phyloP scores from a whole-genome alignment of 2,329 filamentous ascomycete species.

The Metarhizium robertsii region DNA sequence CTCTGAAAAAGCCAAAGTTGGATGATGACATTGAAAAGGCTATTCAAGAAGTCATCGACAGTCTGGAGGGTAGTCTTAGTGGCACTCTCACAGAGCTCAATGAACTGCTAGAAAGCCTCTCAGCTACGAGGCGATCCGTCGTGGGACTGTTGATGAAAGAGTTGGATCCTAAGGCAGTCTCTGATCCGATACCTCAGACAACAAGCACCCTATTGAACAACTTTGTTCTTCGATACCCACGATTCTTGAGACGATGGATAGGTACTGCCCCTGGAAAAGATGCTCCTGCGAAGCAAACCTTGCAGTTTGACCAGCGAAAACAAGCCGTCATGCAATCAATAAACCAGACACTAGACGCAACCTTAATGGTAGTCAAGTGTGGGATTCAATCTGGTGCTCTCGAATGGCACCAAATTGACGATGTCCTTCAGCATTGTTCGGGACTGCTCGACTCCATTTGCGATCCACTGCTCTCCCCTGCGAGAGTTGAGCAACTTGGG shows the following conservation, averaged over 20 bases:
- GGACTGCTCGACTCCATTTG: slow-evolving; percentile 44
- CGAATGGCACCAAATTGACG: slow-evolving; percentile 47
- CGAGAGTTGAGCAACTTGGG: slow-evolving; percentile 22
- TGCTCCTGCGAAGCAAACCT: slow-evolving; percentile 43
- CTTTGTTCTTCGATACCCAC: slow-evolving; percentile 49
- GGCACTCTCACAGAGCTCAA: slow-evolving; percentile 52
- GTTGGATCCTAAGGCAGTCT: slow-evolving; percentile 11
- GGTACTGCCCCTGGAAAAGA: slow-evolving; percentile 45
- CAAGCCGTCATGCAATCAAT: slow-evolving; percentile 42
- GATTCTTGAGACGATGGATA: slow-evolving; percentile 52
- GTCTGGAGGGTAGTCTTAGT: slow-evolving; percentile 49
- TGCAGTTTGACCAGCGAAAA: slow-evolving; percentile 53
- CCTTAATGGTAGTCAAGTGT: slow-evolving; percentile 45
- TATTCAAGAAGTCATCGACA: slow-evolving; percentile 39
- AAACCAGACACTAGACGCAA: slow-evolving; percentile 50
- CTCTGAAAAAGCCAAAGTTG: slow-evolving; percentile 34
- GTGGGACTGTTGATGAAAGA: slow-evolving; percentile 35
- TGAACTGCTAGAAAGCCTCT: slow-evolving; percentile 49
- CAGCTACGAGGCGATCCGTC: slow-evolving; percentile 42
- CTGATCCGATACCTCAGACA: slow-evolving; percentile 6
- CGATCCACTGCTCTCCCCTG: slow-evolving; percentile 22
- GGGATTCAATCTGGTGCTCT: slow-evolving; percentile 37
- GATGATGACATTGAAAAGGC: slow-evolving; percentile 30
- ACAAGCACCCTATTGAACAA: slow-evolving; percentile 38
- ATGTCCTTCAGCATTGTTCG: slow-evolving; percentile 46